phyloP scores from a whole-genome alignment of 768 basidiomycete species.

The Mycena epipterygia region DNA sequence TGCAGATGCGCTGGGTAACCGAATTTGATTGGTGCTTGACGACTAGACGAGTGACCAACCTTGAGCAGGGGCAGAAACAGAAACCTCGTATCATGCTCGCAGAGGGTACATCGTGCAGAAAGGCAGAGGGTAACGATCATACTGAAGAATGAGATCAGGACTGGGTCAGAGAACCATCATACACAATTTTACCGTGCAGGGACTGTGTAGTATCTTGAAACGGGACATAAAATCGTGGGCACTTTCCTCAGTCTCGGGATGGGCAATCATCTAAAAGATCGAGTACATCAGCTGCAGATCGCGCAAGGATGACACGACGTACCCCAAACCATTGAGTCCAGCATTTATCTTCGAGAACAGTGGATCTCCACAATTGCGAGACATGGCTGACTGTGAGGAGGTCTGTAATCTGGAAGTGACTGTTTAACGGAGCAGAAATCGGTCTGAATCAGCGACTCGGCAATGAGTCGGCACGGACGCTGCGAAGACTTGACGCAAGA shows the following conservation, averaged over 20 bases:
- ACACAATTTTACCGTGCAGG: neutral
- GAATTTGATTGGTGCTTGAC: too few species aligned
- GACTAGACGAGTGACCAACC: neutral
- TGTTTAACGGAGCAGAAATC: neutral
- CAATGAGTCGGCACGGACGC: too few species aligned
- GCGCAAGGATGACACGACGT: neutral
- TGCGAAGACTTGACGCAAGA: neutral
- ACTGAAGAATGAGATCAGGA: neutral
- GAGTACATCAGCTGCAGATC: neutral
- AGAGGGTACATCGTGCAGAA: neutral
- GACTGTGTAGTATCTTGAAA: neutral
- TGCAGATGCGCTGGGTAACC: conserved; percentile 6
- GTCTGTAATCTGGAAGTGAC: neutral
- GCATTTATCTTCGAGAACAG: neutral
- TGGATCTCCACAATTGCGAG: conserved; percentile 4
- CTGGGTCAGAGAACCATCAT: neutral
- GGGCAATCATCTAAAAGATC: neutral
- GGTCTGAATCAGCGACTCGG: too few species aligned
- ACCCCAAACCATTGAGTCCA: conserved; percentile 16
- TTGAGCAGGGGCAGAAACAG: conserved; percentile 5
- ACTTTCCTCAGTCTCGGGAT: neutral
- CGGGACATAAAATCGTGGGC: neutral
- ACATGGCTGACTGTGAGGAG: conserved; percentile 9
- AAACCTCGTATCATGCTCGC: neutral
- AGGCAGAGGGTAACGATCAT: conserved; percentile 7